A percentile compares a stretch with the other conserved stretches of the same genome.
Conservation (phyloP, 2,329 filamentous ascomycete genomes). For the Fusarium clavum region DNA sequence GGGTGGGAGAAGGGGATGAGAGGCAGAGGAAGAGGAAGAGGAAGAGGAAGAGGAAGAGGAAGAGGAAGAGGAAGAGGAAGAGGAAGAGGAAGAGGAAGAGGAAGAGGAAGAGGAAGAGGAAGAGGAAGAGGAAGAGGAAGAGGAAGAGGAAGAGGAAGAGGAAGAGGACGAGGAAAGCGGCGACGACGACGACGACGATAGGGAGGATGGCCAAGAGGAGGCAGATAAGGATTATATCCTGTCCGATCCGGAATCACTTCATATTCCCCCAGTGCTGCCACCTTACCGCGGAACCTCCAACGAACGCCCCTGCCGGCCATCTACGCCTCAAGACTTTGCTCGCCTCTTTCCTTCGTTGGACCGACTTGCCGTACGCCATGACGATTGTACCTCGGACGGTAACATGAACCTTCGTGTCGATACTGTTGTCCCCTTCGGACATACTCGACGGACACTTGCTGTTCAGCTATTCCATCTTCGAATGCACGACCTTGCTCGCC, state of each 20-base stretch:
- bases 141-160: too few species aligned
- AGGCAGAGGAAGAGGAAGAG: too few species aligned
- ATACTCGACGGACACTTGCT: slow-evolving; percentile 72
- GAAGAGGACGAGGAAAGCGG: too few species aligned
- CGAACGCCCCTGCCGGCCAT: slow-evolving; percentile 75
- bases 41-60: too few species aligned
- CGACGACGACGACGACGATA: slow-evolving; percentile 53
- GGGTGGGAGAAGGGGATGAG: too few species aligned
- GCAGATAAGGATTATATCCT: slow-evolving; percentile 44
- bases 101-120: too few species aligned
- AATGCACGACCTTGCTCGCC: slow-evolving; percentile 88
- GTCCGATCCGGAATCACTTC: slow-evolving; percentile 45
- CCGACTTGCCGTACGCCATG: slow-evolving; percentile 85
- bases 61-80: too few species aligned
- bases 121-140: too few species aligned
- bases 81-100: too few species aligned
- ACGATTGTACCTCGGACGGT: slow-evolving; percentile 88
- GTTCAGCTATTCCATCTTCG: slow-evolving; percentile 89
- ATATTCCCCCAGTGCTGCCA: slow-evolving; percentile 64
- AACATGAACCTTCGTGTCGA: slow-evolving; percentile 97
- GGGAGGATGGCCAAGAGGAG: slow-evolving; percentile 44
- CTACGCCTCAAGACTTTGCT: slow-evolving; percentile 84
- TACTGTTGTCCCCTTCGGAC: slow-evolving; percentile 72
- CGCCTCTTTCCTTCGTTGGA: slow-evolving; percentile 87
- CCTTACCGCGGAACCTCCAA: slow-evolving; percentile 69